Percentiles rank a stretch among this genome's conserved stretches.
These are phyloP conservation scores for Saccharomycopsis fibuligera DNA, from an alignment of 805 yeast genomes.

Conservation along the genomic window DNA sequence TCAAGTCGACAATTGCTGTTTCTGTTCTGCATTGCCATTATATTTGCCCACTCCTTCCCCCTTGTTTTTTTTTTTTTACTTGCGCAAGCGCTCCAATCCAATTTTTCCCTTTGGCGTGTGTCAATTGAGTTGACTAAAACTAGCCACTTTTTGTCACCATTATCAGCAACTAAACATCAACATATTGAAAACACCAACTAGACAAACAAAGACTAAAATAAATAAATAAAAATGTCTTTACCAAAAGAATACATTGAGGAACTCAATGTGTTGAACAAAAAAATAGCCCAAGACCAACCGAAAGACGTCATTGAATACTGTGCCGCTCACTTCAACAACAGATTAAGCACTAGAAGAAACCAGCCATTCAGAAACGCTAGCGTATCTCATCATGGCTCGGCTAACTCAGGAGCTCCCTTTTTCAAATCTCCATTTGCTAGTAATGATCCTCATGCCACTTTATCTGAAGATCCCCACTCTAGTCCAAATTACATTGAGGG, in stretches of 20 bases:
- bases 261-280: constrained; percentile 57
- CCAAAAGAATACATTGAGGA: constrained; percentile 42
- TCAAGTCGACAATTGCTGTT: no score
- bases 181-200: background rate
- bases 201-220: background rate
- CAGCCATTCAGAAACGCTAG: constrained; percentile 24
- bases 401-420: constrained; percentile 34
- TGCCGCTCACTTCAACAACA: constrained; percentile 60
- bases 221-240: constrained; percentile 27
- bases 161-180: background rate
- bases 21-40: no score
- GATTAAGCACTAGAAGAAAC: constrained; percentile 36
- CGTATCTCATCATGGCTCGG: background rate
- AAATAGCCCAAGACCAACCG: constrained; percentile 50
- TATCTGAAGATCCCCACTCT: constrained; percentile 25
- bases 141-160: background rate
- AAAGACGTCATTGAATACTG: constrained; percentile 68
- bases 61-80: background rate
- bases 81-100: no score
- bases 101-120: background rate
- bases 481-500: background rate
- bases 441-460: constrained; percentile 54
- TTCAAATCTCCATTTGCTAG: constrained; percentile 60
- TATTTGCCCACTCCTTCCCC: no score
- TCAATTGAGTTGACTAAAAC: background rate